Base-by-base conservation (phyloP, 345 rosid genomes). In the Bruguiera parviflora region DNA sequence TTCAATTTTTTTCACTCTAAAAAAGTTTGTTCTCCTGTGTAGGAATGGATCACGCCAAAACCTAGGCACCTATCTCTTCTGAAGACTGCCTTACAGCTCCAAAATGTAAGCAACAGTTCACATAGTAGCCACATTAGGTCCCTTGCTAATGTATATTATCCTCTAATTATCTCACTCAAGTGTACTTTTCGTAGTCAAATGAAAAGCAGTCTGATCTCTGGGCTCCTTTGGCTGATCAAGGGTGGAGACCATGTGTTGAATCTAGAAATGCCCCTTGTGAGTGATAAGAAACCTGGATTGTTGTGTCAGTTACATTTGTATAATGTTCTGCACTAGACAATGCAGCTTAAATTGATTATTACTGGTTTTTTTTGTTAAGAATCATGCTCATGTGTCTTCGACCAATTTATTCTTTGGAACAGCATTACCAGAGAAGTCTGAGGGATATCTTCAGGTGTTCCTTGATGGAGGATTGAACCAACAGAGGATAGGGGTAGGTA, bases 391-490 rank as follows among this genome's bases (percentile, higher is more conserved):
- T 25, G 53, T 62, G 15, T 49, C 18, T 65, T 31, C 22, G 1
- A 52, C 57, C 46, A 15, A 2, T 57, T 15, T 43, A 11, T 58
- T 73, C 10, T 59, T 73, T 59, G 35, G 32, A 51, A 77, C 81
- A 92, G 97, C 92, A 46, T 70, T 82, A 64, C 93, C 91, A 13
- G 78, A 66, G 69, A 85, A 85, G 76, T 76, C 86, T 5, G 79
- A 79, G 75, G 96, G 96, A 64, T 92, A 86, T 64, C 60, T 95
- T 68, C 99, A 95, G 53, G 94, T 95, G 8, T 95, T 95, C 73
- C 99, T 95, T 25, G 99, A 95, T 81, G 99, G 99, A 75, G 99
- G 98, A 21, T 75, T 95, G 69, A 95, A 95, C 85, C 99, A 95
- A 77, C 97, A 95, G 74, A 84, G 99, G 72, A 95, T 95, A 98